Conservation (phyloP, 1,284 basidiomycete species). For the Marasmius oreades region DNA sequence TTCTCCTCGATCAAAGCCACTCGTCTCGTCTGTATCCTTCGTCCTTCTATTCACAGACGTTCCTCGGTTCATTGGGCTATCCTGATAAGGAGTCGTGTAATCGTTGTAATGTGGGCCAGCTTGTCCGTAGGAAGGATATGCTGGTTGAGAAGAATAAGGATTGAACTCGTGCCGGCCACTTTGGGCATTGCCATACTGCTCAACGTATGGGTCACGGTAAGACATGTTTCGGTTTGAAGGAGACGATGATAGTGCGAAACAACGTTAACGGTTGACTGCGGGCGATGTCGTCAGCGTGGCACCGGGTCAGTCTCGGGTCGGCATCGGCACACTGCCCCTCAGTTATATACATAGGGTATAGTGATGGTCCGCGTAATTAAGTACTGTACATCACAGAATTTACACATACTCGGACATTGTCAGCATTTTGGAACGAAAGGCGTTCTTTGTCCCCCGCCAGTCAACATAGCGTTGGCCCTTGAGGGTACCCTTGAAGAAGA, state of each 20-base stretch:
- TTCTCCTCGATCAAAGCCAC: slow-evolving; percentile 37
- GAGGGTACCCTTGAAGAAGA: slow-evolving; percentile 24
- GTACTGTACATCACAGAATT: slow-evolving; percentile 17
- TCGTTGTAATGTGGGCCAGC: slow-evolving; percentile 32
- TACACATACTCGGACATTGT: too few relatives aligned
- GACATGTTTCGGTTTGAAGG: slow-evolving; percentile 6
- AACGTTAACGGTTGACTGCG: background rate
- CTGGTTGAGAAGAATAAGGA: slow-evolving; percentile 42
- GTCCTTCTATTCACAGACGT: slow-evolving; percentile 19
- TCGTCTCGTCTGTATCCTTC: slow-evolving; percentile 21
- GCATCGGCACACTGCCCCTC: background rate
- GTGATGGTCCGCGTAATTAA: too few relatives aligned
- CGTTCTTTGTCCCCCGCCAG: slow-evolving; percentile 37
- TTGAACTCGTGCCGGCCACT: slow-evolving; percentile 42
- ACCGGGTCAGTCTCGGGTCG: background rate
- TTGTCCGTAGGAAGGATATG: slow-evolving; percentile 50
- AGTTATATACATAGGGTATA: too few relatives aligned
- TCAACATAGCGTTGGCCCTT: slow-evolving; percentile 20
- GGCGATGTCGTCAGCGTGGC: background rate
- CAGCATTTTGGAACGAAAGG: slow-evolving; percentile 41
- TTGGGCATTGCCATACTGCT: slow-evolving; percentile 36
- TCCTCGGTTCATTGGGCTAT: slow-evolving; percentile 29
- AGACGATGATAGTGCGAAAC: background rate
- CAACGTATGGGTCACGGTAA: slow-evolving; percentile 50
- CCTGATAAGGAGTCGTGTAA: slow-evolving; percentile 40